Base-by-base conservation (phyloP, 768 basidiomycete species). In the Agaricus sinodeliciosus region DNA sequence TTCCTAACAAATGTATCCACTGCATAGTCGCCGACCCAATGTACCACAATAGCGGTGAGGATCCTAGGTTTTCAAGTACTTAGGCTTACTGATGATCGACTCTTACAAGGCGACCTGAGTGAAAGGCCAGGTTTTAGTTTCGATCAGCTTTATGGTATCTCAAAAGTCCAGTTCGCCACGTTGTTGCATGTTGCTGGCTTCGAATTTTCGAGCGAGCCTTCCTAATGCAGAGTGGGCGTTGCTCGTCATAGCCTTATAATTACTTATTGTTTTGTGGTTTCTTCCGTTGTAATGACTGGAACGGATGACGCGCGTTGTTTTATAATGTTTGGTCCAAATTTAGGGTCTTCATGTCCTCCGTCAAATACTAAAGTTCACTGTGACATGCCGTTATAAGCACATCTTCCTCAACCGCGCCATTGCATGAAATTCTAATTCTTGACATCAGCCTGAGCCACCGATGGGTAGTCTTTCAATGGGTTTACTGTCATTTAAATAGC, bases 91-190 rank as follows among this genome's bases (percentile, higher is more conserved):
- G 22, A 22, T 22, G 3, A 22, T 48, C 11, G 28, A 0, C 34
- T 54, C 51, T 26, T 63, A 22, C 22, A 2, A 77, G 88, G 87
- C 37, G 94, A 96, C 64, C 50, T 94, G 44, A 87, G 85, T 59
- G 77, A 87, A 49, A 77, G 94, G 43, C 75, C 77, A 26, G 87
- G 88, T 13, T 96, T 87, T 63, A 91, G 94, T 64, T 77, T 95
- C 52, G 73, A 84, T 16, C 94, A 96, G 65, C 68, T 94, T 51
- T 79, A 73, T 60, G 81, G 82, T 13, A 94, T 95, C 58, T 87
- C 90, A 4, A 93, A 91, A 70, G 91, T 94, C 9, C 87, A 85
- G 84, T 82, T 90, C 59, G 85, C 85, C 0, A 78, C 84, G 6
- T 63, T 89, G 43, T 67, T 90, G 43, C 87, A 88, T 57, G 70